Percentiles rank a stretch among this genome's conserved stretches.
Conservation (phyloP, 75 land plant species). For the Pinus taeda region DNA sequence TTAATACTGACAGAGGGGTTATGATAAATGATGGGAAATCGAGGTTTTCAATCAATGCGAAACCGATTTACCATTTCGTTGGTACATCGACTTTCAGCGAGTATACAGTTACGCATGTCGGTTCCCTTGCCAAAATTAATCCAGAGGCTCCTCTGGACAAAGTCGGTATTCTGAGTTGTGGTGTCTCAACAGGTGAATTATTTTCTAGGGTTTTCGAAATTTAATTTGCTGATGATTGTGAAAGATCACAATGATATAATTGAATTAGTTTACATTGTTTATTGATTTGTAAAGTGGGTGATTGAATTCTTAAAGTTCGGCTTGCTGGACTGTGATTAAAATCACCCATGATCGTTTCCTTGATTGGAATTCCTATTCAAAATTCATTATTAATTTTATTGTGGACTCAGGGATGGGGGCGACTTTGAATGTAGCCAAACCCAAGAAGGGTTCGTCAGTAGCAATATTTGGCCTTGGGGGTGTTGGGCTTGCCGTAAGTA, state of each 20-base stretch:
- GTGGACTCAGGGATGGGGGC: conserved; percentile 64
- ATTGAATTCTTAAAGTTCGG: neutral
- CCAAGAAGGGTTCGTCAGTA: conserved; percentile 61
- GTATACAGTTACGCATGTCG: conserved; percentile 60
- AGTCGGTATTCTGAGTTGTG: conserved; percentile 56
- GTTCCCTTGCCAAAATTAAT: conserved; percentile 45
- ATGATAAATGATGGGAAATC: conserved; percentile 34
- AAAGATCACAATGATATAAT: too few species aligned
- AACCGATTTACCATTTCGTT: conserved; percentile 24
- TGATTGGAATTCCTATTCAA: neutral
- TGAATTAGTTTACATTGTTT: too few species aligned
- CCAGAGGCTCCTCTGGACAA: conserved; percentile 53
- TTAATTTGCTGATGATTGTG: neutral
- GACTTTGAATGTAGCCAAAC: conserved; percentile 67
- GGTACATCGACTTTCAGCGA: conserved; percentile 68
- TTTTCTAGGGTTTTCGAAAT: conserved; percentile 14
- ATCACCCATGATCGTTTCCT: too few species aligned
- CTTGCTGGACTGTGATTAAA: neutral
- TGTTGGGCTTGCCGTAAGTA: conserved; percentile 79
- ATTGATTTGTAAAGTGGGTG: too few species aligned
- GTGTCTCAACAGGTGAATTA: conserved; percentile 43
- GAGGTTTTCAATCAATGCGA: conserved; percentile 34
- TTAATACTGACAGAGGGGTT: conserved; percentile 32
- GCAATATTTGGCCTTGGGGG: conserved; percentile 86
- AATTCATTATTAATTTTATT: neutral